Evolutionary conservation across 345 rosid species (phyloP).

Genomic region (Syzygium jambos): DNA sequence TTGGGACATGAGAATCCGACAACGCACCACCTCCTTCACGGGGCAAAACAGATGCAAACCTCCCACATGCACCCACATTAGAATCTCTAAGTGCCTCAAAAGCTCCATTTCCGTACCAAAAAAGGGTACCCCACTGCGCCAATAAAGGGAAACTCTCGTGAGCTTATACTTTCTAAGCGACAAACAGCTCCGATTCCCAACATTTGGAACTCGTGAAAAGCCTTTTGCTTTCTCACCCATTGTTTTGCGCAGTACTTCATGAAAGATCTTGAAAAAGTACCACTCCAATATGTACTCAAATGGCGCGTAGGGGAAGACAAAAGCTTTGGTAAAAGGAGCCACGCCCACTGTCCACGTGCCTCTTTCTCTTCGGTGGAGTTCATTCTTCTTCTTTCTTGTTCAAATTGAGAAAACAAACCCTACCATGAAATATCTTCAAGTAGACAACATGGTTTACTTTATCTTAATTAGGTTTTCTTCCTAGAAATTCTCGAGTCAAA

Average conservation of each 20-base stretch:
- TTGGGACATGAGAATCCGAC: neutral
- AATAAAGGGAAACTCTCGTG: neutral
- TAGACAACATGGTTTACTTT: neutral
- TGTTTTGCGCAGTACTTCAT: neutral
- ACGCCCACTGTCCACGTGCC: neutral
- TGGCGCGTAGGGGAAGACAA: neutral
- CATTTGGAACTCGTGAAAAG: neutral
- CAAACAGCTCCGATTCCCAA: neutral
- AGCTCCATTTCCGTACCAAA: neutral
- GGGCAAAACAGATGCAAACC: neutral
- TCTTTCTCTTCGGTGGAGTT: neutral
- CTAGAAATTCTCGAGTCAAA: neutral
- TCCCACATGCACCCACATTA: neutral
- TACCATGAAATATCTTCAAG: neutral
- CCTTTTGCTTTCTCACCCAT: neutral
- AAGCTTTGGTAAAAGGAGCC: slow-evolving; percentile 1
- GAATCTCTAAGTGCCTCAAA: neutral
- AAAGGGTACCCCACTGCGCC: neutral
- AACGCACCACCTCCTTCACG: neutral
- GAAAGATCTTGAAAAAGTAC: neutral
- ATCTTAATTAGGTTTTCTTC: neutral
- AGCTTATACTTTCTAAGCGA: neutral
- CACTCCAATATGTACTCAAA: neutral
- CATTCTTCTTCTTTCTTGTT: neutral
- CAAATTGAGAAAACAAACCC: neutral